Evolutionary conservation across 2,329 filamentous ascomycete species (phyloP).

Genomic region (Fusarium odoratissimum): DNA sequence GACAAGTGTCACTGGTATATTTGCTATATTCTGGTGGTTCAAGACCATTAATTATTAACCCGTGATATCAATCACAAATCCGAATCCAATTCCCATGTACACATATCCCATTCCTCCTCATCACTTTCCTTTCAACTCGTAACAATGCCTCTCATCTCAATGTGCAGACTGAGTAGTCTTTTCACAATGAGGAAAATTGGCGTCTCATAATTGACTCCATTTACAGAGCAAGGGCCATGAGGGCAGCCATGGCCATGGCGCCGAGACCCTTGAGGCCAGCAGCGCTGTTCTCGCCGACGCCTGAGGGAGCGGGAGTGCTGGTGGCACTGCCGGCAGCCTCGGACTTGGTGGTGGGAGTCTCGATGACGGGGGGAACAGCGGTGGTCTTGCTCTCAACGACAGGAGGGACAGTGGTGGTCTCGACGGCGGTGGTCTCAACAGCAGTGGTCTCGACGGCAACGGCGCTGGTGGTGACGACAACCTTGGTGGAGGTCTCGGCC

Average conservation of each 20-base stretch:
- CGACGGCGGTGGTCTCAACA: slow-evolving; percentile 7
- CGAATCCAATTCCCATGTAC: slow-evolving; percentile 10
- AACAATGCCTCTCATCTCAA: slow-evolving; percentile 16
- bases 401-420: slow-evolving; percentile 19
- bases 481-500: slow-evolving; percentile 16
- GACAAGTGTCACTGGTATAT: slow-evolving; percentile 32
- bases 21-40: slow-evolving; percentile 26
- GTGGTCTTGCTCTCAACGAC: slow-evolving; percentile 25
- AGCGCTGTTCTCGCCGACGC: slow-evolving; percentile 46
- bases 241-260: slow-evolving; percentile 49
- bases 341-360: slow-evolving; percentile 21
- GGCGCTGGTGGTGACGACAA: slow-evolving; percentile 8
- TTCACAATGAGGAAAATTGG: neutral
- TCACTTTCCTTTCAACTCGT: slow-evolving; percentile 11
- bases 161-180: neutral
- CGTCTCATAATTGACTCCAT: slow-evolving; percentile 9
- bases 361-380: slow-evolving; percentile 21
- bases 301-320: slow-evolving; percentile 25
- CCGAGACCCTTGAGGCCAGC: slow-evolving; percentile 48
- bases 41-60: slow-evolving; percentile 39
- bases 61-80: slow-evolving; percentile 12
- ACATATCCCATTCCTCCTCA: slow-evolving; percentile 18
- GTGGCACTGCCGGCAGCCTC: neutral
- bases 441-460: slow-evolving; percentile 12
- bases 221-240: slow-evolving; percentile 54